Base-by-base conservation (phyloP, 2,329 filamentous ascomycete genomes). In the Clonostachys rhizophaga region DNA sequence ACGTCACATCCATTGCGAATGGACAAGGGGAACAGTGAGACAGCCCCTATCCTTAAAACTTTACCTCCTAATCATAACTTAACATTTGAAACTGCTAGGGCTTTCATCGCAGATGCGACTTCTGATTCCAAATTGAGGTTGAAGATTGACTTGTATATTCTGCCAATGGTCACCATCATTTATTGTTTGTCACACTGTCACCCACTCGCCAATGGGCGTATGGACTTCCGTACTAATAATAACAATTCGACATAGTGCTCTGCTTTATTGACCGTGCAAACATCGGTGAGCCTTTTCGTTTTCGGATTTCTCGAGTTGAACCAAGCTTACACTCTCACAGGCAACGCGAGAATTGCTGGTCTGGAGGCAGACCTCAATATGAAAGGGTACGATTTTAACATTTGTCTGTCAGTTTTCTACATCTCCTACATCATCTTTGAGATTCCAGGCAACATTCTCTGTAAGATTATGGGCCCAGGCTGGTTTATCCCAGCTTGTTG, bases 361-460 rank as follows among this genome's bases (percentile, higher is more conserved):
- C 67, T 89, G 17, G 80, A 85, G 47, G 71, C 68, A 34, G 84
- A 87, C 45, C 72, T 89, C 1, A 58, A 67, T 0, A 64, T 89
- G 47, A 63, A 60, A 12, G 76, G 76, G 24, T 81, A 86, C 58
- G 84, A 87, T 58, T 90, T 87, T 69, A 90, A 89, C 57, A 65
- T 67, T 20, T 70, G 88, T 3, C 71, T 90, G 4, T 83, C 83
- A 11, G 60, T 83, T 52, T 89, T 89, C 66, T 89, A 86, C 63
- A 73, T 90, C 58, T 80, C 79, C 7, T 90, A 90, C 63, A 87
- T 89, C 55, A 24, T 89, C 42, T 87, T 86, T 53, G 81, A 89
- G 61, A 84, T 90, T 40, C 86, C 87, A 0, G 74, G 73, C 47
- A 89, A 83, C 52, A 74, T 89, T 49, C 63, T 72, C 16, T 89